phyloP scores from a whole-genome alignment of 768 basidiomycete genomes.

The Cyclocybe aegerita region DNA sequence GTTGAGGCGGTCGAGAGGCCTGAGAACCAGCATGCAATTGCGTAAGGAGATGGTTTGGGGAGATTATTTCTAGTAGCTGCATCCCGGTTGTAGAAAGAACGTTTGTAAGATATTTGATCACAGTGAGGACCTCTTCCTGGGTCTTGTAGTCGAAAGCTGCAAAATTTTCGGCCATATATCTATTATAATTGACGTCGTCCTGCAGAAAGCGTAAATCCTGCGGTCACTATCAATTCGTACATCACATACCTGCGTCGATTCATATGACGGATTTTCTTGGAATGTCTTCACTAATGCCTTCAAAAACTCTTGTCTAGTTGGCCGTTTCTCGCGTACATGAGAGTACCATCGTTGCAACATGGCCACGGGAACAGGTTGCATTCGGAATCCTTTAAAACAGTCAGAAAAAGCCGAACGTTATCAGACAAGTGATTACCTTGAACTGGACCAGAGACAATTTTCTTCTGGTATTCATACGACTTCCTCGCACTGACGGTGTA shows the following conservation, averaged over 20 bases:
- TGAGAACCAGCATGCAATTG: constrained; percentile 45
- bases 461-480: constrained; percentile 83
- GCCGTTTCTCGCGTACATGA: constrained; percentile 89
- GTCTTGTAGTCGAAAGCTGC: constrained; percentile 93
- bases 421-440: constrained; percentile 42
- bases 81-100: constrained; percentile 78
- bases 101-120: constrained; percentile 76
- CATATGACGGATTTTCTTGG: constrained; percentile 61
- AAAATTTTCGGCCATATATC: constrained; percentile 96
- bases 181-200: constrained; percentile 82
- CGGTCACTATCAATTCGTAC: background rate
- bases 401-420: background rate
- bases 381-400: constrained; percentile 55
- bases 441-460: constrained; percentile 43
- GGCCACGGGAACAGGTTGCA: constrained; percentile 65
- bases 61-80: constrained; percentile 75
- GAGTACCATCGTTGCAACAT: constrained; percentile 89
- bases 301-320: constrained; percentile 82
- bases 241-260: constrained; percentile 57
- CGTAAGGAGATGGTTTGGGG: constrained; percentile 67
- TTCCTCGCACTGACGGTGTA: constrained; percentile 78
- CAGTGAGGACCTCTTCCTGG: constrained; percentile 86
- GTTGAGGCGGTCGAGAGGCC: constrained; percentile 2
- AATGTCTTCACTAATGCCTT: constrained; percentile 81
- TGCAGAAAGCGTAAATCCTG: constrained; percentile 24